Evolutionary conservation across 1,139 yeast genomes (phyloP).

Genomic region (Hyphopichia burtonii): DNA sequence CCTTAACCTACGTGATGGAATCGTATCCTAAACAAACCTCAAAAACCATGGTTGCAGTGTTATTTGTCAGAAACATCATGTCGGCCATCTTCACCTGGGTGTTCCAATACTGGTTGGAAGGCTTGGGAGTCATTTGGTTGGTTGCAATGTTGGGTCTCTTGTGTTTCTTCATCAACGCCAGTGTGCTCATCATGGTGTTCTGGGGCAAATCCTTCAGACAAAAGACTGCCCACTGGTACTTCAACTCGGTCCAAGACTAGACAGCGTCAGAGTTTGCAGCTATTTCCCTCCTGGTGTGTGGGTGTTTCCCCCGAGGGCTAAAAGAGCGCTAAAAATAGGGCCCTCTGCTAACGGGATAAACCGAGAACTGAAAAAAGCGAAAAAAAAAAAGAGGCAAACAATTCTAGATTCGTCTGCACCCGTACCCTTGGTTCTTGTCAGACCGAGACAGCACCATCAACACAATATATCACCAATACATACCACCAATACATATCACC

Average conservation of each 20-base stretch:
- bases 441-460: too few species aligned
- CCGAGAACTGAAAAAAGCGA: too few species aligned
- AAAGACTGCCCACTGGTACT: slow-evolving; percentile 1
- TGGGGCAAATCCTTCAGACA: slow-evolving; percentile 1
- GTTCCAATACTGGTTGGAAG: slow-evolving; percentile 41
- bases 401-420: too few species aligned
- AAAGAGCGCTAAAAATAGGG: too few species aligned
- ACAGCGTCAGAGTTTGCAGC: background rate
- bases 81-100: slow-evolving; percentile 38
- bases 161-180: slow-evolving; percentile 2
- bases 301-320: too few species aligned
- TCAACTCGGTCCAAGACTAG: slow-evolving; percentile 1
- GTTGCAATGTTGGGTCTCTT: slow-evolving; percentile 4
- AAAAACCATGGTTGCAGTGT: slow-evolving; percentile 6
- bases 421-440: too few species aligned
- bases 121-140: slow-evolving; percentile 2
- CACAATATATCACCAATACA: too few species aligned
- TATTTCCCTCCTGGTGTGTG: too few species aligned
- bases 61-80: slow-evolving; percentile 7
- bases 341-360: too few species aligned
- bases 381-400: too few species aligned
- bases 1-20: slow-evolving; percentile 6
- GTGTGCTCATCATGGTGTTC: background rate
- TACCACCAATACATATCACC: too few species aligned
- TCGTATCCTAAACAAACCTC: slow-evolving; percentile 7